Percentiles rank a stretch among this genome's conserved stretches.
These are phyloP conservation scores for Salvia sclarea DNA, from an alignment of 305 asterid species.

Conservation along the genomic window DNA sequence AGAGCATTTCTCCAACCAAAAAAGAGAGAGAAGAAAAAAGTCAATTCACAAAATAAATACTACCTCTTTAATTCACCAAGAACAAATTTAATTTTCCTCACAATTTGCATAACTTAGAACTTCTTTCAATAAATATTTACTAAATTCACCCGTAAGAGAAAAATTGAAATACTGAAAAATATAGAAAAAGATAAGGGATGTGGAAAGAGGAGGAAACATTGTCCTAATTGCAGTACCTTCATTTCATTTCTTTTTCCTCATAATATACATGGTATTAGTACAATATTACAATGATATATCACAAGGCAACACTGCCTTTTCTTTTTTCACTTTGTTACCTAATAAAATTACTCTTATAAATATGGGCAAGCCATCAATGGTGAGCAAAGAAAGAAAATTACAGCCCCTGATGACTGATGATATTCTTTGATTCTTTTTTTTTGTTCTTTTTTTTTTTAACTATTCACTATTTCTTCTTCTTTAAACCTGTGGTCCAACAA, in stretches of 20 bases:
- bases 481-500: slow-evolving; percentile 47
- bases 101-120: not conserved
- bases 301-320: slow-evolving; percentile 29
- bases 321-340: slow-evolving; percentile 29
- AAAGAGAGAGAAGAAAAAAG: no score
- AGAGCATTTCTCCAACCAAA: not conserved
- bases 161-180: not conserved
- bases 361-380: slow-evolving; percentile 41
- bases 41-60: not conserved
- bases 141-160: no score
- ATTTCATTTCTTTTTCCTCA: slow-evolving; percentile 16
- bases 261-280: slow-evolving; percentile 33
- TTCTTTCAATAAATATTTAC: not conserved
- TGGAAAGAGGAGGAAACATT: not conserved
- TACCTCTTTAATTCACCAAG: no score
- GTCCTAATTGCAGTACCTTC: slow-evolving; percentile 20
- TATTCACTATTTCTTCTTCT: slow-evolving; percentile 34
- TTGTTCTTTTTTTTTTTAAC: not conserved
- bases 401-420: slow-evolving; percentile 37
- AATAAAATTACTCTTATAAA: slow-evolving; percentile 28
- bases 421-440: slow-evolving; percentile 21
- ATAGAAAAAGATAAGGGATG: not conserved
- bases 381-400: slow-evolving; percentile 43
- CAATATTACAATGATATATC: slow-evolving; percentile 35
- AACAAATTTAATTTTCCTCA: not conserved